These are phyloP conservation scores for Clavispora carvajalis DNA, from an alignment of 805 yeast genomes.

Conservation along the genomic window DNA sequence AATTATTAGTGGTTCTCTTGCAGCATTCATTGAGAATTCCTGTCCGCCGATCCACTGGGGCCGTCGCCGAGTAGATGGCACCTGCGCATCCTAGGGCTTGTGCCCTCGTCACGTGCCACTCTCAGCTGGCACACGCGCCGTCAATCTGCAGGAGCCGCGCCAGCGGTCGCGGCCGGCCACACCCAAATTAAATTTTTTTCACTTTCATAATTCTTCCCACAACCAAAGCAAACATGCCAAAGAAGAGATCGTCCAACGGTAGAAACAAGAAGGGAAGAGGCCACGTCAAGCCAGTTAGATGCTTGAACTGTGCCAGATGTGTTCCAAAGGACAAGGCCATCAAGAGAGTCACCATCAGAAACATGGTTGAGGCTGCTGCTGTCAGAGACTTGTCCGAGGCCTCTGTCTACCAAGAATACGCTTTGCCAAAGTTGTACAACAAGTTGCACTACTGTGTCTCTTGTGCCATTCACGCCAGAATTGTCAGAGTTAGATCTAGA, in stretches of 20 bases:
- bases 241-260: slow-evolving; percentile 99
- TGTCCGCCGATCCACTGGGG: no score
- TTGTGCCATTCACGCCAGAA: slow-evolving; percentile 99
- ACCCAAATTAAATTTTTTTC: slow-evolving; percentile 12
- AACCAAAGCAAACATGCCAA: slow-evolving; percentile 71
- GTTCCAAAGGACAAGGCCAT: slow-evolving; percentile 99
- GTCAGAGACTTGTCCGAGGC: slow-evolving; percentile 99
- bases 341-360: slow-evolving; percentile 99
- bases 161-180: slow-evolving; percentile 9
- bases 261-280: slow-evolving; percentile 99
- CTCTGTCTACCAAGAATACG: slow-evolving; percentile 98
- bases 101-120: slow-evolving; percentile 10
- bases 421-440: slow-evolving; percentile 99
- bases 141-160: slow-evolving; percentile 1
- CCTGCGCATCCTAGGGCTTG: slow-evolving; percentile 5
- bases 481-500: slow-evolving; percentile 99
- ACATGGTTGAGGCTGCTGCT: slow-evolving; percentile 99
- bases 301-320: slow-evolving; percentile 99
- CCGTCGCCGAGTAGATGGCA: no score
- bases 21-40: no score
- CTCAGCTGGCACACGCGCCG: slow-evolving; percentile 3
- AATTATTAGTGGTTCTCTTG: no score
- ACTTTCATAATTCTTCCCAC: slow-evolving; percentile 10
- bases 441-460: slow-evolving; percentile 99
- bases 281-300: slow-evolving; percentile 99